These are phyloP conservation scores for Penicillium egyptiacum DNA, from an alignment of 495 filamentous ascomycete species.

Conservation along the genomic window DNA sequence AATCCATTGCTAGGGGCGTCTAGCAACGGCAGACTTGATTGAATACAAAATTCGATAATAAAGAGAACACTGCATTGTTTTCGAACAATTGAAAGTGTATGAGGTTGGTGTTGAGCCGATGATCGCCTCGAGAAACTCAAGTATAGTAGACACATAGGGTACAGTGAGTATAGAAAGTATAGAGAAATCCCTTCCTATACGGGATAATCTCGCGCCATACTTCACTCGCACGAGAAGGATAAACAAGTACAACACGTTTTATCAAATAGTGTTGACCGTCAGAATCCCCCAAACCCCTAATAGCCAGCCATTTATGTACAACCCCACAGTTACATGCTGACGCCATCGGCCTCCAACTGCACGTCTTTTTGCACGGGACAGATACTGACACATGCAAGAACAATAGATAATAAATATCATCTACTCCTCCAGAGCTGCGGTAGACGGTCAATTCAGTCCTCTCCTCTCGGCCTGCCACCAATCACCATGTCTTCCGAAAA, in stretches of 20 bases:
- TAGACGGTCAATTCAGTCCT: background rate
- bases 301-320: background rate
- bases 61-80: too few relatives aligned
- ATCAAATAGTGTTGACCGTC: too few relatives aligned
- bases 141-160: too few relatives aligned
- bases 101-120: too few relatives aligned
- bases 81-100: too few relatives aligned
- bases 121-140: too few relatives aligned
- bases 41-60: too few relatives aligned
- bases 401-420: constrained; percentile 7
- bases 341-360: constrained; percentile 34
- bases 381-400: constrained; percentile 6
- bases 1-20: too few relatives aligned
- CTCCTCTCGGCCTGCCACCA: background rate
- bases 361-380: constrained; percentile 20
- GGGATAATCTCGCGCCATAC: background rate
- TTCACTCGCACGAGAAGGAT: background rate
- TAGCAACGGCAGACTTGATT: too few relatives aligned
- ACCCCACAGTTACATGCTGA: constrained; percentile 19
- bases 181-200: too few relatives aligned
- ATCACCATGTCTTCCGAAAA: constrained; percentile 28
- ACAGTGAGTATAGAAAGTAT: too few relatives aligned
- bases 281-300: background rate
- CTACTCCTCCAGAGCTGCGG: background rate
- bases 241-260: background rate